Evolutionary conservation across 768 basidiomycete species (phyloP), one percentile per base, ranked within the genome.

Genomic region (Macrolepiota fuliginosa): DNA sequence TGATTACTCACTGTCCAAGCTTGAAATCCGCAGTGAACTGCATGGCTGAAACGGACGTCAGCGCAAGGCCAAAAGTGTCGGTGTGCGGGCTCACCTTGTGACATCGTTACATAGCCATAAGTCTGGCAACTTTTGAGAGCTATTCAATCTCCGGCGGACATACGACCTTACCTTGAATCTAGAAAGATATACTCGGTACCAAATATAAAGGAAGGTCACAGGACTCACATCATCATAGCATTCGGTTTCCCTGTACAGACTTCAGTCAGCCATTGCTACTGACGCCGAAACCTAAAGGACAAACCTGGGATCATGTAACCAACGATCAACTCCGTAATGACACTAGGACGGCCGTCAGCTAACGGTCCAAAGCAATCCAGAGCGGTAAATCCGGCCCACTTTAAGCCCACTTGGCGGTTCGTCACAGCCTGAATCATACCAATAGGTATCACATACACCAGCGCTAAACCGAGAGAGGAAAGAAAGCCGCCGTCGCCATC

Each of bases 351-450:
- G 17, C 25, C 27, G 40, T 62, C 35, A 63, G 37, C 45, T 32
- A 24, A 58, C 32, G 17, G n/a, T n/a, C 37, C 54, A n/a, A 40
- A 9, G 13, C 42, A 37, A 6, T 2, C 17, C 24, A 45, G 12
- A 45, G 59, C 35, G 13, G 0, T 39, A 1, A 32, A 27, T 25
- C 45, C n/a, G 4, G 68, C 77, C 57, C 51, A 81, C 80, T 81
- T 81, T 53, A 81, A 70, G 39, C 68, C 89, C 58, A 91, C 79
- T 72, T 91, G 88, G 67, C 89, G 86, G 71, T 92, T 92, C 32
- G 91, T 92, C 64, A 91, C 84, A 1, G 90, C 89, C 66, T 91
- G 86, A 62, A 92, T 90, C 83, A 91, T 86, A 64, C 89, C 90
- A 58, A 89, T 84, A 13, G 91, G 91, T 32, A 93, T 78, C 45